These are phyloP conservation scores for Colletotrichum incanum DNA, from an alignment of 2,329 filamentous ascomycete genomes.

Conservation along the genomic window DNA sequence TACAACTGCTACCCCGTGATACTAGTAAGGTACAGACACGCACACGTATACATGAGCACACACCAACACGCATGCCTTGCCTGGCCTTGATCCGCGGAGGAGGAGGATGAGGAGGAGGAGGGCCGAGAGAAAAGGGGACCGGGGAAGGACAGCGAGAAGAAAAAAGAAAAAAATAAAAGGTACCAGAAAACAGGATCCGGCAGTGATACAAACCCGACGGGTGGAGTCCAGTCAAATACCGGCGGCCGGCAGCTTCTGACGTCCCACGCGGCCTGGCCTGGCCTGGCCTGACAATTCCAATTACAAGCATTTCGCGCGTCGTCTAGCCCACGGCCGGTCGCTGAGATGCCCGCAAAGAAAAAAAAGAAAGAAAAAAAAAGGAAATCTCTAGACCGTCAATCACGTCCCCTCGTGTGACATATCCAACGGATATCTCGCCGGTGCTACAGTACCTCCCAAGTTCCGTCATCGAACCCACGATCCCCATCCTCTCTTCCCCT, in stretches of 20 bases:
- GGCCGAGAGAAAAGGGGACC: not conserved
- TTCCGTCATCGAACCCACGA: slow-evolving; percentile 3
- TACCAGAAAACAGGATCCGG: slow-evolving; percentile 21
- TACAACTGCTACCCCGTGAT: not conserved
- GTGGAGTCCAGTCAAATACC: slow-evolving; percentile 30
- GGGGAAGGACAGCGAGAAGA: not conserved
- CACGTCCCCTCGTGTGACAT: not conserved
- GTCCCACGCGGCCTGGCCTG: slow-evolving; percentile 7
- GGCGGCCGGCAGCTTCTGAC: slow-evolving; percentile 34
- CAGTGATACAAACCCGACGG: slow-evolving; percentile 27
- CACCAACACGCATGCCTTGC: slow-evolving; percentile 1
- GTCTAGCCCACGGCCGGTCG: not conserved
- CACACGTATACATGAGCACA: not conserved
- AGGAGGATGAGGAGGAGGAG: not conserved
- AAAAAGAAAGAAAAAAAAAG: no score
- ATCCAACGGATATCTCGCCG: not conserved
- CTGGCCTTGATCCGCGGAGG: not conserved
- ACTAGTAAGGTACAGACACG: not conserved
- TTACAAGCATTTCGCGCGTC: not conserved
- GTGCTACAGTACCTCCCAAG: not conserved
- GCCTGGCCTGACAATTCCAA: not conserved
- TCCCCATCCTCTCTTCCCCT: not conserved
- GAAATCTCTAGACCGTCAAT: not conserved
- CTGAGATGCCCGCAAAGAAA: not conserved
- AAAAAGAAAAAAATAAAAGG: not conserved